phyloP scores from a whole-genome alignment of 169 alveolate species.

The Babesia divergens region DNA sequence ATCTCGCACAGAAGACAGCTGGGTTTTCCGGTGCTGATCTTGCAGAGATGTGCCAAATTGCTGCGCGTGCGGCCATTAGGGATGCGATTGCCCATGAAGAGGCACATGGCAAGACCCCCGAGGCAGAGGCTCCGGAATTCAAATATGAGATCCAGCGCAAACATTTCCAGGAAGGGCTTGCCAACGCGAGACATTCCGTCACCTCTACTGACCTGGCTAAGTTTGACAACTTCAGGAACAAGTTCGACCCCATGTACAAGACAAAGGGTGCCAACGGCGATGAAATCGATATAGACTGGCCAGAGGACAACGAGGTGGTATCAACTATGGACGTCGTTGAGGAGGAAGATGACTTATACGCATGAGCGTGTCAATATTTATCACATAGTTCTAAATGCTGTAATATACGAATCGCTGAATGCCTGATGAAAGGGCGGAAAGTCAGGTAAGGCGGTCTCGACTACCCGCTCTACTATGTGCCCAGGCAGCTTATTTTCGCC shows the following conservation, averaged over 20 bases:
- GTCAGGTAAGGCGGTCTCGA: slow-evolving; percentile 31
- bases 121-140: slow-evolving; percentile 77
- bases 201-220: slow-evolving; percentile 88
- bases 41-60: slow-evolving; percentile 98
- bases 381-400: background rate
- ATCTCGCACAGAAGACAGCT: slow-evolving; percentile 97
- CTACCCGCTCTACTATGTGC: background rate
- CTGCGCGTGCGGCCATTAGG: slow-evolving; percentile 99
- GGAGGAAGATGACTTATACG: slow-evolving; percentile 75
- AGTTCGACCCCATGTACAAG: slow-evolving; percentile 97
- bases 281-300: slow-evolving; percentile 90
- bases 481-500: slow-evolving; percentile 10
- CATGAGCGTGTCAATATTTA: slow-evolving; percentile 31
- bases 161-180: slow-evolving; percentile 98
- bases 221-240: slow-evolving; percentile 95
- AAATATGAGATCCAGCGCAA: slow-evolving; percentile 94
- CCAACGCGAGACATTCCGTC: slow-evolving; percentile 97
- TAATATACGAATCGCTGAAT: slow-evolving; percentile 52
- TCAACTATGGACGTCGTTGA: slow-evolving; percentile 61
- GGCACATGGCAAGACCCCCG: slow-evolving; percentile 64
- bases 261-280: slow-evolving; percentile 82
- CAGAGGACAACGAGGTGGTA: slow-evolving; percentile 75
- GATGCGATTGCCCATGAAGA: slow-evolving; percentile 90
- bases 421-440: slow-evolving; percentile 52
- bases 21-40: slow-evolving; percentile 99